These are phyloP conservation scores for Kockovaella imperatae DNA, from an alignment of 768 basidiomycete genomes.

Conservation along the genomic window DNA sequence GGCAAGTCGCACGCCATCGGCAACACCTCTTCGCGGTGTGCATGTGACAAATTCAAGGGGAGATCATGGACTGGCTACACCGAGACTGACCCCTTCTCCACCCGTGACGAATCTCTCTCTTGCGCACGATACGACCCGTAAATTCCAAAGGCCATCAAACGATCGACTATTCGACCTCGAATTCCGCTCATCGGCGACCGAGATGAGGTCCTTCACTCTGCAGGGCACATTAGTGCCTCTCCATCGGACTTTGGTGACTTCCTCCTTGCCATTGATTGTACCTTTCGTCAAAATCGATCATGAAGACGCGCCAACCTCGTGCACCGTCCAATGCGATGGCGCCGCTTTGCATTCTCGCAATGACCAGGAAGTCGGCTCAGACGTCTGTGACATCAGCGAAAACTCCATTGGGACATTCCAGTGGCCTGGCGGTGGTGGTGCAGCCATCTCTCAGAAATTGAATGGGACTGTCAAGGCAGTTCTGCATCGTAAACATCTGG, in stretches of 20 bases:
- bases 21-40: too few species aligned
- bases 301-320: background rate
- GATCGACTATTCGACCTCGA: conserved; percentile 10
- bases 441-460: too few species aligned
- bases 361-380: too few species aligned
- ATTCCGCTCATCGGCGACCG: background rate
- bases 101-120: too few species aligned
- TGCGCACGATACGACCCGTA: background rate
- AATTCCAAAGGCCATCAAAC: background rate
- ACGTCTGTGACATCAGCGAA: too few species aligned
- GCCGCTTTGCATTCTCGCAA: too few species aligned
- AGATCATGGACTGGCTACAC: too few species aligned
- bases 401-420: conserved; percentile 5
- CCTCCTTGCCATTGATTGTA: conserved; percentile 9
- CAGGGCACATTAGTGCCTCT: conserved; percentile 15
- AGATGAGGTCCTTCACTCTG: conserved; percentile 2
- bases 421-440: conserved; percentile 13
- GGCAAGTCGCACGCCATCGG: too few species aligned
- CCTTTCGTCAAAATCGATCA: conserved; percentile 10
- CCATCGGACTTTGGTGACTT: conserved; percentile 10
- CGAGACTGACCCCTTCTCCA: too few species aligned
- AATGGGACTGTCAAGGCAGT: too few species aligned
- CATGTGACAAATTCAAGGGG: too few species aligned
- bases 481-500: too few species aligned
- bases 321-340: conserved; percentile 1